phyloP scores from a whole-genome alignment of 192 early-diverging fungal species.

The Spinellus fusiger region DNA sequence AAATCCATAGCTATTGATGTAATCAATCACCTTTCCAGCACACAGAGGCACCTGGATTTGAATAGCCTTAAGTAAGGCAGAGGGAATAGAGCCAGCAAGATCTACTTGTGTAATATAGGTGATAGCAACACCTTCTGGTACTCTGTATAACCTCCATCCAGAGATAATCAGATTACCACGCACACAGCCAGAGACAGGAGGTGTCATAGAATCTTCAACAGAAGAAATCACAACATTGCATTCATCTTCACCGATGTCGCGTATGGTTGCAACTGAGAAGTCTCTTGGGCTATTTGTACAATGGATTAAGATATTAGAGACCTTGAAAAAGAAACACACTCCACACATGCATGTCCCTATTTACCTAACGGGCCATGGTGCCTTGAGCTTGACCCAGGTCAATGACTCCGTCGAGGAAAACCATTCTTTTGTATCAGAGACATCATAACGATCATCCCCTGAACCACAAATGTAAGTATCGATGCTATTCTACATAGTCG shows the following conservation, averaged over 20 bases:
- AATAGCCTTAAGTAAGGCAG: slow-evolving; percentile 38
- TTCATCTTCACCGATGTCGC: slow-evolving; percentile 23
- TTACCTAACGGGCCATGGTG: slow-evolving; percentile 30
- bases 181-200: slow-evolving; percentile 41
- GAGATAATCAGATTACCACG: slow-evolving; percentile 42
- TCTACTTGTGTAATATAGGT: slow-evolving; percentile 48
- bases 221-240: slow-evolving; percentile 44
- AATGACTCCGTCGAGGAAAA: slow-evolving; percentile 21
- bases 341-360: not conserved
- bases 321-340: too few species aligned
- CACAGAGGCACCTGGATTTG: slow-evolving; percentile 41
- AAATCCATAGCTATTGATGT: slow-evolving; percentile 39
- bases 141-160: slow-evolving; percentile 44
- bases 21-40: slow-evolving; percentile 39
- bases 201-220: slow-evolving; percentile 41
- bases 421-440: slow-evolving; percentile 23
- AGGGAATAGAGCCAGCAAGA: slow-evolving; percentile 43
- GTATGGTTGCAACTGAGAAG: slow-evolving; percentile 32
- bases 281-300: slow-evolving; percentile 36
- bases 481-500: too few species aligned
- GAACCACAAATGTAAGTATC: not conserved
- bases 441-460: slow-evolving; percentile 34
- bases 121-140: slow-evolving; percentile 31
- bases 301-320: not conserved
- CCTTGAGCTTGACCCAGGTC: slow-evolving; percentile 26